Base-by-base conservation (phyloP, 495 filamentous ascomycete species). In the Trichoderma virens region DNA sequence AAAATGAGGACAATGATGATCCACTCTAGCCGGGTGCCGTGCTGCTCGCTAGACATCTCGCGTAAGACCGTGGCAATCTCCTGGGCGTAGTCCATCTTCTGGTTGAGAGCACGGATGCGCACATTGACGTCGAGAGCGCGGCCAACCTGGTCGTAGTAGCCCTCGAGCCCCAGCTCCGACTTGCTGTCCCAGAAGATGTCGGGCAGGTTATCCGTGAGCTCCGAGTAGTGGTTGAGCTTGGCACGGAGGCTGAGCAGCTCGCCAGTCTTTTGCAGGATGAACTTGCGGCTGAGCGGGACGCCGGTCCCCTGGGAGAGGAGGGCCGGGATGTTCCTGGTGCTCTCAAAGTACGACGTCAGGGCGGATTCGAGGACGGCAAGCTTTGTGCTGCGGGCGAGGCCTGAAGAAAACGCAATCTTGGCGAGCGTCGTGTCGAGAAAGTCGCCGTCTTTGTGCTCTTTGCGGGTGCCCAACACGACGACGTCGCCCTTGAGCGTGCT, bases 171-270 rank as follows among this genome's bases (percentile, higher is more conserved):
- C 13, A 98, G 82, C 68, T 97, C 92, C 72, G 93, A 89, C 59
- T 86, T 81, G 68, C 85, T 91, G 70, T 98, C 94, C 94, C 94
- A 98, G 75, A 98, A 97, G 31, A 98, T 82, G 75, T 98, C 94
- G 0, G 94, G 94, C 7, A 98, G 81, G 18, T 90, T 91, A 75
- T 98, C 94, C 0, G 94, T 98, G 61, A 98, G 83, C 72, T 98
- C 94, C 6, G 92, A 95, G 76, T 97, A 97, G 61, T 98, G 89
- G 71, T 98, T 98, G 59, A 98, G 79, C 71, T 97, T 93, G 6
- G 92, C 92, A 34, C 94, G 87, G 38, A 98, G 85, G 71, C 85
- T 88, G 11, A 98, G 81, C n/a, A 98, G 82, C 69, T 97, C 90
- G 31, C 93, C 94, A 0, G 94, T 97, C 72, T 98, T 98, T 63